Conservation (phyloP, 2,329 filamentous ascomycete species). For the Aulographum hederae region DNA sequence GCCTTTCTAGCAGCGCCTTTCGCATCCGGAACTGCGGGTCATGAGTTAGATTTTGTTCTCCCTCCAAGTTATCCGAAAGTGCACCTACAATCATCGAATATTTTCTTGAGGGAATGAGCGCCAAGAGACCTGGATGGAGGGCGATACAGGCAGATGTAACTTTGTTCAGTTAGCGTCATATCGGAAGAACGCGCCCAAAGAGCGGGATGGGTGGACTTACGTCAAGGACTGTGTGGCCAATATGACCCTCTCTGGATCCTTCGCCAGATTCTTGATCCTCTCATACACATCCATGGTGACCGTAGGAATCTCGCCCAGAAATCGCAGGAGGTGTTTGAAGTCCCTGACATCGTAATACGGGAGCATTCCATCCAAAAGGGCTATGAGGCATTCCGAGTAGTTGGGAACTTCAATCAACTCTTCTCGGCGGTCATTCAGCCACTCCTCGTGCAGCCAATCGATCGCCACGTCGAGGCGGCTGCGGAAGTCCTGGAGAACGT, state of each 20-base stretch:
- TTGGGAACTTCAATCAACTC: conserved; percentile 32
- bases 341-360: conserved; percentile 71
- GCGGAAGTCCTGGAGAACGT: conserved; percentile 83
- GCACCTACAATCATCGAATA: conserved; percentile 29
- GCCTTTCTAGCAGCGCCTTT: conserved; percentile 4
- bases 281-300: conserved; percentile 55
- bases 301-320: conserved; percentile 78
- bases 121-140: conserved; percentile 1
- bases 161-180: conserved; percentile 18
- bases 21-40: conserved; percentile 8
- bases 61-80: conserved; percentile 28
- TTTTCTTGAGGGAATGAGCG: conserved; percentile 15
- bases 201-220: conserved; percentile 37
- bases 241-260: conserved; percentile 43
- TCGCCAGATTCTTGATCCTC: conserved; percentile 45
- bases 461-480: conserved; percentile 78
- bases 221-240: conserved; percentile 31
- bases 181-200: conserved; percentile 39
- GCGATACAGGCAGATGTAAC: neutral
- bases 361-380: conserved; percentile 73
- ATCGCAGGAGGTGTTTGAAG: conserved; percentile 52
- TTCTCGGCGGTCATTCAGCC: conserved; percentile 67
- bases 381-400: conserved; percentile 64
- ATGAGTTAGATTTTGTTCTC: too few species aligned
- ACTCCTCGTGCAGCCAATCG: conserved; percentile 91